Base-by-base conservation (phyloP, 2,329 filamentous ascomycete genomes). In the Massarina eburnea region DNA sequence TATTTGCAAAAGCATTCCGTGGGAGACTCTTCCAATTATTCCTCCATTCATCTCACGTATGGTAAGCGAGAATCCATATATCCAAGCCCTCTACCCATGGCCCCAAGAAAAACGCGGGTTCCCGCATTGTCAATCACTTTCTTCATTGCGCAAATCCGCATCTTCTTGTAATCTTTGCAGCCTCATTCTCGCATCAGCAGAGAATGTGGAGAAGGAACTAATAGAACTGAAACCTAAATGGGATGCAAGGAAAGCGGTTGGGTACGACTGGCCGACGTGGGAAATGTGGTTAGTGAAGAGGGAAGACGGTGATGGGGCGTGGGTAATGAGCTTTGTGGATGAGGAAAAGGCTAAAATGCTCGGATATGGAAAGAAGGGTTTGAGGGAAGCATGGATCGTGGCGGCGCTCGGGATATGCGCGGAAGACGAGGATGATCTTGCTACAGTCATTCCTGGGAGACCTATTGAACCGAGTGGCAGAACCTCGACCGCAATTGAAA, bases 371-470 rank as follows among this genome's bases (percentile, higher is more conserved):
- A 26, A 26, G 24, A 48, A 20, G 18, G 21, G 18, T 4, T 7
- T 38, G 4, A 38, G 33, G 20, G 32, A 46, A 24, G 37, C 41
- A 14, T 48, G 24, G 19, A 30, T 48, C 21, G 34, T 48, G 33
- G 41, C 46, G n/a, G 46, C 46, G 3, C n/a, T 48, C 7, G 46
- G 46, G 19, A 27, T 48, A n/a, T 48, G 46, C 19, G 38, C 38
- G 15, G 19, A 27, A 33, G 30, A 48, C 12, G 37, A 41, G 40
- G 27, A 30, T 26, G 12, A 14, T 5, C 15, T 24, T 14, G 19
- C 18, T 14, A 30, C 29, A n/a, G 27, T 49, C 7, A 33, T 49
- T 17, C 3, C 14, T 21, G 46, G 46, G 3, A 35, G 42, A 21
- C 46, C 46, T 17, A 29, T 49, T 15, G 46, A 49, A 17, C 37